These are phyloP conservation scores for Cyclocybe cylindracea DNA, from an alignment of 768 basidiomycete genomes.

Conservation along the genomic window DNA sequence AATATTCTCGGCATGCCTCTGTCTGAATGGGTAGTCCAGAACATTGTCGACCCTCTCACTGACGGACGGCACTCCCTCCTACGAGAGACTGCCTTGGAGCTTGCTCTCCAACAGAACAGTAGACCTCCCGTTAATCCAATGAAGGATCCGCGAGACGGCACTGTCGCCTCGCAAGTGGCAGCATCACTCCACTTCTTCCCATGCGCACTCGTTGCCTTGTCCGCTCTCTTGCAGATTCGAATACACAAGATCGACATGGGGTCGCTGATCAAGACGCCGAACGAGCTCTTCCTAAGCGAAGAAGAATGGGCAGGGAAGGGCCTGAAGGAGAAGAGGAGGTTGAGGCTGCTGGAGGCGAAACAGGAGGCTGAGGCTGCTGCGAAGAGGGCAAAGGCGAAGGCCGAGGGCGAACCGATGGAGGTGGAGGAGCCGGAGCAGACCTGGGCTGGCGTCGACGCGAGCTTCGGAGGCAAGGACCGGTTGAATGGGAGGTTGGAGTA, in stretches of 20 bases:
- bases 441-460: slow-evolving; percentile 33
- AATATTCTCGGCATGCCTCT: slow-evolving; percentile 36
- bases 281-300: slow-evolving; percentile 51
- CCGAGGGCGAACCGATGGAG: slow-evolving; percentile 18
- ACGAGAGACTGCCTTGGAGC: slow-evolving; percentile 36
- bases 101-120: slow-evolving; percentile 10
- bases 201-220: slow-evolving; percentile 37
- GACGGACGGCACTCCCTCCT: slow-evolving; percentile 48
- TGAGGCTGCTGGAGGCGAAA: not conserved
- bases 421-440: slow-evolving; percentile 33
- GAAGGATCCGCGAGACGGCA: slow-evolving; percentile 15
- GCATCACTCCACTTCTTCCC: slow-evolving; percentile 46
- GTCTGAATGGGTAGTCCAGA: slow-evolving; percentile 40
- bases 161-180: slow-evolving; percentile 35
- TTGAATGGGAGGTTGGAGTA: slow-evolving; percentile 20
- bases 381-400: slow-evolving; percentile 7
- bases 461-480: slow-evolving; percentile 13
- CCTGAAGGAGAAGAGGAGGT: slow-evolving; percentile 31
- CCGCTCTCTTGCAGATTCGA: slow-evolving; percentile 41
- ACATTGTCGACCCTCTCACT: slow-evolving; percentile 48
- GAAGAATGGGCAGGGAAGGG: slow-evolving; percentile 52
- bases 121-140: not conserved
- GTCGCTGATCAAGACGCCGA: slow-evolving; percentile 44
- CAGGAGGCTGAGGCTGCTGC: slow-evolving; percentile 5
- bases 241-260: slow-evolving; percentile 56